phyloP scores from a whole-genome alignment of 192 early-diverging fungal genomes.

The Obelidium mucronatum region DNA sequence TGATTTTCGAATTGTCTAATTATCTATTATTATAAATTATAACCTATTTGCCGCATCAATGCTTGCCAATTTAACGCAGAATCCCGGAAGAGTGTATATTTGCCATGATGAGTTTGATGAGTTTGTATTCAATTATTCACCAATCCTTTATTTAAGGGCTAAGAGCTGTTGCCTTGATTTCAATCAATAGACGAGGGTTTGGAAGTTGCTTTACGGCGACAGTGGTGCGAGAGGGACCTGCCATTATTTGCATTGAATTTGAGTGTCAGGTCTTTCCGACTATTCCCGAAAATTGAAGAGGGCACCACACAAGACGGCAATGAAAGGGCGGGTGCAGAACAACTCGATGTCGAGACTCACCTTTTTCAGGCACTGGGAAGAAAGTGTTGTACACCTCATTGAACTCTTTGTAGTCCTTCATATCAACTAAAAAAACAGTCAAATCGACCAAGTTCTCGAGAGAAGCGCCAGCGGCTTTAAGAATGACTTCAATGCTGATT shows the following conservation, averaged over 20 bases:
- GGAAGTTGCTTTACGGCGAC: constrained; percentile 72
- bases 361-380: constrained; percentile 48
- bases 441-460: constrained; percentile 71
- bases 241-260: constrained; percentile 27
- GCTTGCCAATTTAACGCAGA: too few species aligned
- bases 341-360: too few species aligned
- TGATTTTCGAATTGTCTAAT: too few species aligned
- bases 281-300: too few species aligned
- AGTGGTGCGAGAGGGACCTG: constrained; percentile 65
- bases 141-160: constrained; percentile 35
- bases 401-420: constrained; percentile 70
- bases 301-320: too few species aligned
- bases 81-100: too few species aligned
- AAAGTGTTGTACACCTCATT: constrained; percentile 74
- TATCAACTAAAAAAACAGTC: constrained; percentile 76
- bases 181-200: constrained; percentile 68
- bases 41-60: too few species aligned
- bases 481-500: constrained; percentile 64
- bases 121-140: too few species aligned
- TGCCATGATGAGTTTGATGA: too few species aligned
- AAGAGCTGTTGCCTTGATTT: constrained; percentile 69
- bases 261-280: constrained; percentile 49
- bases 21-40: too few species aligned
- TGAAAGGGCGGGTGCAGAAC: too few species aligned
- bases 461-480: constrained; percentile 57